phyloP scores from a whole-genome alignment of 495 filamentous ascomycete species.

The Tuber calosporum region DNA sequence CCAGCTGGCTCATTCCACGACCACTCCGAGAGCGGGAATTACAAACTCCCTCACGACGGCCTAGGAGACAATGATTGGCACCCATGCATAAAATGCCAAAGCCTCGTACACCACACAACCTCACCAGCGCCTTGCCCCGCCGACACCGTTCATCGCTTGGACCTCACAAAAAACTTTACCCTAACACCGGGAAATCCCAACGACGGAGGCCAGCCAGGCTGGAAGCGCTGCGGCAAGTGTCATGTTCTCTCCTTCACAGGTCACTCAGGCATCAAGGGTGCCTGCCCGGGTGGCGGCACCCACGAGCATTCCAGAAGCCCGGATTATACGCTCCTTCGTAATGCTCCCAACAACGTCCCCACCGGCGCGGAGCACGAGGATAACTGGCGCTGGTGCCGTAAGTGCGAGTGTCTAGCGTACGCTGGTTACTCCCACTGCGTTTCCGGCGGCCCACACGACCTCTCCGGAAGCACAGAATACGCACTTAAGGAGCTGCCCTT shows the following conservation, averaged over 20 bases:
- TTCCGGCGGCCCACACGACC: neutral
- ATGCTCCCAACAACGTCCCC: neutral
- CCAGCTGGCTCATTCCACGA: neutral
- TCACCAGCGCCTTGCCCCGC: no score
- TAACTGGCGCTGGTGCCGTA: neutral
- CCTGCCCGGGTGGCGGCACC: no score
- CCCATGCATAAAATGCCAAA: neutral
- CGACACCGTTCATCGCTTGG: no score
- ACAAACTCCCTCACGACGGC: neutral
- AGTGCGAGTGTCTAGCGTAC: neutral
- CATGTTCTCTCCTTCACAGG: no score
- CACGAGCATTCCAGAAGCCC: no score
- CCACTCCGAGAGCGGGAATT: neutral
- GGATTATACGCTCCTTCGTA: neutral
- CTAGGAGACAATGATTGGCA: neutral
- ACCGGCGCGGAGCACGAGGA: neutral
- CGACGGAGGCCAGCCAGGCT: no score
- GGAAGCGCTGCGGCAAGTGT: no score
- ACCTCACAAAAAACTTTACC: neutral
- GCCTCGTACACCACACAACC: neutral
- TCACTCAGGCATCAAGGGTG: no score
- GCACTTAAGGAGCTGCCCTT: no score
- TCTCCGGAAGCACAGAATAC: no score
- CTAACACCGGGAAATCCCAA: neutral
- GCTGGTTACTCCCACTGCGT: neutral